Percentiles rank a stretch among this genome's conserved stretches.
Evolutionary conservation across 306 rosid species (phyloP).

Genomic region (Inga oerstediana): DNA sequence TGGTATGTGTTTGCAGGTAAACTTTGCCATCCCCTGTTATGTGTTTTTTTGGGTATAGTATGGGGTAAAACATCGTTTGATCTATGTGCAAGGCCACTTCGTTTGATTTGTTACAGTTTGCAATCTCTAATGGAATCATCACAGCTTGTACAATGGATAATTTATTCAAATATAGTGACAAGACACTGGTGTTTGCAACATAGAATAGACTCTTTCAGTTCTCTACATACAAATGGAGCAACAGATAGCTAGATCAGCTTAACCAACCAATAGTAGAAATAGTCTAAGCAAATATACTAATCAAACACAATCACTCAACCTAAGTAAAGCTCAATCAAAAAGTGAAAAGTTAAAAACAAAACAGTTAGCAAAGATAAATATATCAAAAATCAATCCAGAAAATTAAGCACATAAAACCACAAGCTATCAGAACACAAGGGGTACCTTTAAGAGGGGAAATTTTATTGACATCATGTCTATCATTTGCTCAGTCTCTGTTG

Average conservation of each 20-base stretch:
- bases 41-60: no score
- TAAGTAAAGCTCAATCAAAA: neutral
- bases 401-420: constrained; percentile 12
- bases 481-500: constrained; percentile 72
- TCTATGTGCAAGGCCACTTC: no score
- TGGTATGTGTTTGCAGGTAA: no score
- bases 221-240: neutral
- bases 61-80: no score
- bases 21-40: no score
- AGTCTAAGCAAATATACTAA: neutral
- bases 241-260: constrained; percentile 12
- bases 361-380: constrained; percentile 19
- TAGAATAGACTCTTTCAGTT: constrained; percentile 11
- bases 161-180: constrained; percentile 89
- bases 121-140: constrained; percentile 75
- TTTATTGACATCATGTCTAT: constrained; percentile 64
- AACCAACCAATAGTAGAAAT: neutral
- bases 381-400: constrained; percentile 2
- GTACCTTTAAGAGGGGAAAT: constrained; percentile 85
- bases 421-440: neutral
- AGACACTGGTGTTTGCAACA: constrained; percentile 67
- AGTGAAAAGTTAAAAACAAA: neutral
- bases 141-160: constrained; percentile 77
- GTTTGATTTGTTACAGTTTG: constrained; percentile 62
- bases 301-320: constrained; percentile 1